These are phyloP conservation scores for Alternaria longipes DNA, from an alignment of 2,329 filamentous ascomycete species.

Conservation along the genomic window DNA sequence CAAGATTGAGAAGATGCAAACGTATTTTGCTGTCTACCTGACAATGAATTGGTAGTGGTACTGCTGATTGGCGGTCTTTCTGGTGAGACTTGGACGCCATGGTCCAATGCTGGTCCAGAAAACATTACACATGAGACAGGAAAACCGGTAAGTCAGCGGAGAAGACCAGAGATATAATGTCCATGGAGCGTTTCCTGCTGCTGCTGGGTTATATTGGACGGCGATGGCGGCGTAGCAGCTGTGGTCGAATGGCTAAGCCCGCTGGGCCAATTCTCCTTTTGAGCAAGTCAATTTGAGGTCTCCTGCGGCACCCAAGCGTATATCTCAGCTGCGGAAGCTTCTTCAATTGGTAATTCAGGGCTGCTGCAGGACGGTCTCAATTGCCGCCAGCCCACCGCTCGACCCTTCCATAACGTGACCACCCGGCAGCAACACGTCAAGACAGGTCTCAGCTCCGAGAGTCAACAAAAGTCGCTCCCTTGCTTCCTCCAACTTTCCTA, in stretches of 20 bases:
- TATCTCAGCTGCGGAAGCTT: background rate
- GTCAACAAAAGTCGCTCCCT: background rate
- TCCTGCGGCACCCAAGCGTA: background rate
- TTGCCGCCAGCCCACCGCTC: background rate
- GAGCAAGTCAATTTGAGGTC: background rate
- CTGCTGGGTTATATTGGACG: background rate
- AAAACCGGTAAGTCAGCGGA: background rate
- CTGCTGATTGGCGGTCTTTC: background rate
- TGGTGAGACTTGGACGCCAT: background rate
- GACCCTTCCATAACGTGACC: background rate
- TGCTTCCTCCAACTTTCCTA: background rate
- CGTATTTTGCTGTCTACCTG: background rate
- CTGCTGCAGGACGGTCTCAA: background rate
- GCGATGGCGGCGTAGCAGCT: background rate
- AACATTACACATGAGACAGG: background rate
- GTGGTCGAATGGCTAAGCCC: background rate
- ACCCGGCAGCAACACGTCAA: background rate
- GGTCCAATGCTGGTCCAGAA: background rate
- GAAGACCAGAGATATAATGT: background rate
- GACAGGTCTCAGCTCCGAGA: background rate
- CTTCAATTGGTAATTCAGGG: background rate
- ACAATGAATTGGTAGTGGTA: background rate
- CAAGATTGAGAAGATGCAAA: background rate
- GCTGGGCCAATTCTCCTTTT: background rate
- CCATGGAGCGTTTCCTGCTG: background rate